Evolutionary conservation across 257 asterid species (phyloP), one percentile per base, ranked within the genome.

Genomic region (Solanum ossicruentum): DNA sequence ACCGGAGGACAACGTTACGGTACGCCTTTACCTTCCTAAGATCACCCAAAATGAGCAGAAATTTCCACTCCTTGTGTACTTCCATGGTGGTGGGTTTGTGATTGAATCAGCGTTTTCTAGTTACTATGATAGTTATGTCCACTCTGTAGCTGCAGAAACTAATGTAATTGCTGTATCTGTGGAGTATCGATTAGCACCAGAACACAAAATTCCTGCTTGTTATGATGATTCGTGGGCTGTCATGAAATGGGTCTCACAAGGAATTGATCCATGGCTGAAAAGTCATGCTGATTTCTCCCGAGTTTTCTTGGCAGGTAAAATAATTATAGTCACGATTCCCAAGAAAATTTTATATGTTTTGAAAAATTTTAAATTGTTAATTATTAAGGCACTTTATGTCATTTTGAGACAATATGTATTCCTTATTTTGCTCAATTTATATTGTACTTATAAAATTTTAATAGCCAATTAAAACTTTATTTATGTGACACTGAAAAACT

Each of bases 41-140:
- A 54, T 87, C 79, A 4, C 88, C 85, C n/a, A 18, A 1, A 21
- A 85, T 8, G 87, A 45, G 18, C 84, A 67, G 12, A 93, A 90
- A 47, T 93, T 90, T 12, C 98, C 97, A n/a, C 88, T 95, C 67
- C 61, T 94, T 69, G 60, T 94, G 84, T 93, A 94, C 91, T 15
- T 87, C 89, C 99, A 95, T 90, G 99, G 99, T 32, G 99, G 98
- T 54, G 99, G 71, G 5, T 93, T 92, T 86, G 63, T 75, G 2
- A 82, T 90, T 51, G 89, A 89, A 57, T 93, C 98, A 0, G 93
- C 97, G 1, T 92, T 93, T 90, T 91, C 96, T 11, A 65, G 93
- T 0, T 1, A 9, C 1, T 94, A 93, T 85, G 94, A 90, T 85
- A 57, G 18, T 87, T 89, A 92, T 84, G 54, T 87, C 65, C 90